These are phyloP conservation scores for Psilocybe azurescens DNA, from an alignment of 768 basidiomycete genomes.

Conservation along the genomic window DNA sequence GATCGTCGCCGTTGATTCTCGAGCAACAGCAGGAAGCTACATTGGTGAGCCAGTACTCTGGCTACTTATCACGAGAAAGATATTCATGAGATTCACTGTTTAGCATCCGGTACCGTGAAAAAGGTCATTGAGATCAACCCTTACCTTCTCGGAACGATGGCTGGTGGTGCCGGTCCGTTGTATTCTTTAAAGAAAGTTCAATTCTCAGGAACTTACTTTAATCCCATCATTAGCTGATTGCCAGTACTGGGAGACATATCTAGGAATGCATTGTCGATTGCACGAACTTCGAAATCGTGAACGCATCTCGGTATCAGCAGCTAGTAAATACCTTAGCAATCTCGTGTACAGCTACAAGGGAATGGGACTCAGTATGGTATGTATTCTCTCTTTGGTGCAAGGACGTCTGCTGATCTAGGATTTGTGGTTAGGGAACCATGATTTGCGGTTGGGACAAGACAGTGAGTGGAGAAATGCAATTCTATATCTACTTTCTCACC, in stretches of 20 bases:
- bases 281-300: slow-evolving; percentile 97
- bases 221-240: slow-evolving; percentile 71
- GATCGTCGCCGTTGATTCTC: slow-evolving; percentile 98
- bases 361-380: slow-evolving; percentile 98
- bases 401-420: slow-evolving; percentile 4
- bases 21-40: slow-evolving; percentile 97
- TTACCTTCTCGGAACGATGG: slow-evolving; percentile 99
- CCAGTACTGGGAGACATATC: slow-evolving; percentile 98
- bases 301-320: slow-evolving; percentile 98
- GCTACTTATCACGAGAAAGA: background rate
- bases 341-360: slow-evolving; percentile 98
- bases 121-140: slow-evolving; percentile 99
- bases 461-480: slow-evolving; percentile 45
- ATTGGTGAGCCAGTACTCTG: slow-evolving; percentile 64
- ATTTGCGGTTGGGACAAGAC: slow-evolving; percentile 99
- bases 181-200: background rate
- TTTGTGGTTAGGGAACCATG: slow-evolving; percentile 85
- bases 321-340: slow-evolving; percentile 96
- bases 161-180: slow-evolving; percentile 90
- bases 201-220: slow-evolving; percentile 7
- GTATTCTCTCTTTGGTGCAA: slow-evolving; percentile 26
- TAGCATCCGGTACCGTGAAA: slow-evolving; percentile 97
- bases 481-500: slow-evolving; percentile 1
- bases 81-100: slow-evolving; percentile 6
- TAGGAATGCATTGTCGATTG: slow-evolving; percentile 96